Conservation (phyloP, 768 basidiomycete species). For the Phlebiopsis flavidoalba region DNA sequence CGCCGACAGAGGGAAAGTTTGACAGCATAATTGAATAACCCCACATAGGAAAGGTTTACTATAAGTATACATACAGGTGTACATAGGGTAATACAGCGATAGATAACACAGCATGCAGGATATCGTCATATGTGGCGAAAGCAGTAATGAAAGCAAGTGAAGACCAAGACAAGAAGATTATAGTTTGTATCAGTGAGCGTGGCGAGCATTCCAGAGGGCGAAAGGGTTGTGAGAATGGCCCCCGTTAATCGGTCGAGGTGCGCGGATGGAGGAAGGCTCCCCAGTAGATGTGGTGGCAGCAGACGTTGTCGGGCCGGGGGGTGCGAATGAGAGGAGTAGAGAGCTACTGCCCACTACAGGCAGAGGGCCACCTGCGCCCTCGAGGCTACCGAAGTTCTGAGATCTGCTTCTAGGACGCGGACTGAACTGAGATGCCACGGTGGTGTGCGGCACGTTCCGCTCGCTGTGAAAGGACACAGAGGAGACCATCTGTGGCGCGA, state of each 20-base stretch:
- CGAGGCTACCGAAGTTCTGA: not conserved
- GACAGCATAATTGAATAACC: not conserved
- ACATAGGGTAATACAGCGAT: not conserved
- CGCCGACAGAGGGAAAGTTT: not conserved
- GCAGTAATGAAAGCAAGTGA: not conserved
- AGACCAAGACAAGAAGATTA: not conserved
- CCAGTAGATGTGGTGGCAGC: slow-evolving; percentile 7
- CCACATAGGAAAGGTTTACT: not conserved
- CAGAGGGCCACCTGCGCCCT: not conserved
- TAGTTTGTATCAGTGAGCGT: not conserved
- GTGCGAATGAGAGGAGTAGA: slow-evolving; percentile 6
- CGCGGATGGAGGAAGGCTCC: slow-evolving; percentile 8
- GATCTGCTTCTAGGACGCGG: not conserved
- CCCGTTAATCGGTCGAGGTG: slow-evolving; percentile 9
- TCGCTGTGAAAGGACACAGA: slow-evolving; percentile 4
- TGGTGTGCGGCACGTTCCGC: not conserved
- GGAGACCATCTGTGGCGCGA: not conserved
- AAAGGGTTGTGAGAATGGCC: not conserved
- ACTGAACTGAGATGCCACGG: not conserved
- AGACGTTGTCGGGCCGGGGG: slow-evolving; percentile 2
- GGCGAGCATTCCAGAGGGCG: not conserved
- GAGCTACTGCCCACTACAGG: not conserved
- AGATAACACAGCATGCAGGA: not conserved
- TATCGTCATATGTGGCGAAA: not conserved
- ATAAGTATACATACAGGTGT: not conserved